Percentiles rank a stretch among this genome's conserved stretches.
Evolutionary conservation across 2,329 filamentous ascomycete genomes (phyloP).

Genomic region (Arthrobotrys megalospora): DNA sequence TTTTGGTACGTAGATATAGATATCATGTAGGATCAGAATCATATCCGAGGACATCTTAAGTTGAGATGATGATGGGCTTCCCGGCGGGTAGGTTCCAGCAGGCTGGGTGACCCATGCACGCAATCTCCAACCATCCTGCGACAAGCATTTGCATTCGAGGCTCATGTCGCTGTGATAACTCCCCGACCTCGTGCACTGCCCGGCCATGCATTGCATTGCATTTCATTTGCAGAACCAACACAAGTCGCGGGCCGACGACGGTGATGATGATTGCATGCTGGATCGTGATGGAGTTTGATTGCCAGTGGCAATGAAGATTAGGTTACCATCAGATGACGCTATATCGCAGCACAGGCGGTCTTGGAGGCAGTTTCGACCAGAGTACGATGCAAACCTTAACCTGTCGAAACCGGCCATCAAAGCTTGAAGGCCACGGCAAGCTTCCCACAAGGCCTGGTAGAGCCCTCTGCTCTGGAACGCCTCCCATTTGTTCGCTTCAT

Average conservation of each 20-base stretch:
- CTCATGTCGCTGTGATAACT: constrained; percentile 53
- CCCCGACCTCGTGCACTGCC: constrained; percentile 47
- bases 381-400: background rate
- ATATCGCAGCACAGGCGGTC: constrained; percentile 41
- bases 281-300: background rate
- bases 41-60: background rate
- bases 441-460: background rate
- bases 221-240: constrained; percentile 7
- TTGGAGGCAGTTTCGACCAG: constrained; percentile 21
- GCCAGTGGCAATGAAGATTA: constrained; percentile 52
- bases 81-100: background rate
- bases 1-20: background rate
- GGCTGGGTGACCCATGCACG: constrained; percentile 21
- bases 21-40: background rate
- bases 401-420: constrained; percentile 44
- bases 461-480: constrained; percentile 18
- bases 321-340: constrained; percentile 57
- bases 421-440: constrained; percentile 30
- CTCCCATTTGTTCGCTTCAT: constrained; percentile 49
- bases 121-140: constrained; percentile 27
- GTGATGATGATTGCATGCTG: background rate
- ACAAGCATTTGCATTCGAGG: constrained; percentile 50
- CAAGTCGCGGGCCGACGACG: constrained; percentile 19
- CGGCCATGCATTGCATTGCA: too few species aligned
- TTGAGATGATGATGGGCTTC: background rate